Evolutionary conservation across 2,329 filamentous ascomycete species (phyloP).

Genomic region (Gaeumannomyces tritici): DNA sequence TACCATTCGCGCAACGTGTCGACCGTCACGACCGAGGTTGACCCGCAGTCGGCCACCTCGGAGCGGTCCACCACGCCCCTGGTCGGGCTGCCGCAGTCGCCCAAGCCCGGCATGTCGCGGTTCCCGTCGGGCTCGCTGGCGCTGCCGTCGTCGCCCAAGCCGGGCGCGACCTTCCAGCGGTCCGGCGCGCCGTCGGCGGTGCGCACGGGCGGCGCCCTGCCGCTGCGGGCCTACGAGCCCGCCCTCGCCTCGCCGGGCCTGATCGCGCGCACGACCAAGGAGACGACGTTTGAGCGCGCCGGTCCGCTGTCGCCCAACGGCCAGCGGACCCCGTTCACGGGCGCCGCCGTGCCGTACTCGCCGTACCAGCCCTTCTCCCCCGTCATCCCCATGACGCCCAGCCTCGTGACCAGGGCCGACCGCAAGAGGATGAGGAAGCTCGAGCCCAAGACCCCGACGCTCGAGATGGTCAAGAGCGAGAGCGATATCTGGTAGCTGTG

Average conservation of each 20-base stretch:
- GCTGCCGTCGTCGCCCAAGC: constrained; percentile 38
- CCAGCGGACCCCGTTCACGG: constrained; percentile 49
- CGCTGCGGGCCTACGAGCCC: constrained; percentile 54
- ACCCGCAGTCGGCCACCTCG: constrained; percentile 42
- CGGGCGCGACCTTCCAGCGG: constrained; percentile 35
- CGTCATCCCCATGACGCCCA: constrained; percentile 67
- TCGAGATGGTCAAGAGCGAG: constrained; percentile 50
- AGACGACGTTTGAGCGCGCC: constrained; percentile 53
- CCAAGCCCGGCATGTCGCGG: constrained; percentile 31
- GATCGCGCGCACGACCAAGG: constrained; percentile 38
- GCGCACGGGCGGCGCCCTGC: constrained; percentile 46
- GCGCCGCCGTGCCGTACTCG: constrained; percentile 57
- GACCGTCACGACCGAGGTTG: constrained; percentile 27
- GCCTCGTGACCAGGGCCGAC: constrained; percentile 60
- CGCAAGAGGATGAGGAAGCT: constrained; percentile 58
- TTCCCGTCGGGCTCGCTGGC: constrained; percentile 29
- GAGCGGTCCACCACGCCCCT: constrained; percentile 40
- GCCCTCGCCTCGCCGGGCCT: constrained; percentile 39
- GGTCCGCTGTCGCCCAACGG: constrained; percentile 47
- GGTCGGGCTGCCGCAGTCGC: constrained; percentile 42
- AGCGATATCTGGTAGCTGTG: constrained; percentile 53
- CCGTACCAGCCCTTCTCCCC: constrained; percentile 75
- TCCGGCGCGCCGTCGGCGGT: constrained; percentile 43
- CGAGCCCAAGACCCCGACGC: constrained; percentile 52
- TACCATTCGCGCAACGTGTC: constrained; percentile 27